These are phyloP conservation scores for Globisporangium megalacanthum DNA, from an alignment of 352 stramenopile species.

Conservation along the genomic window DNA sequence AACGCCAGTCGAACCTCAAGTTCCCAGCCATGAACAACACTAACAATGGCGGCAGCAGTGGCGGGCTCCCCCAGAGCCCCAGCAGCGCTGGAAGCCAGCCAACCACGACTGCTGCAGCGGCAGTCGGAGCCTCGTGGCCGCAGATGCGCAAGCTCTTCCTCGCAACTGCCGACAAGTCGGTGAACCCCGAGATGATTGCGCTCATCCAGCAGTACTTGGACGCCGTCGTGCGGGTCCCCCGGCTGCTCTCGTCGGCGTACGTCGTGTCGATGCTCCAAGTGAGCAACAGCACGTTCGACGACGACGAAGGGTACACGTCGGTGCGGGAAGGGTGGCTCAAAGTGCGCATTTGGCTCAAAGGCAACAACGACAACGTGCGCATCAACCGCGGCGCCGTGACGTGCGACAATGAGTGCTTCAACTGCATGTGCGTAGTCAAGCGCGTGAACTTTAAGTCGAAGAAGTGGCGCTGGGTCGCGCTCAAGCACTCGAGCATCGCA, in stretches of 20 bases:
- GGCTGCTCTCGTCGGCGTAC: conserved; percentile 57
- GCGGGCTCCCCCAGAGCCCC: conserved; percentile 11
- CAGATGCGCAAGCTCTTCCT: conserved; percentile 81
- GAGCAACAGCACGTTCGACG: conserved; percentile 79
- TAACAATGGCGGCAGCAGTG: conserved; percentile 2
- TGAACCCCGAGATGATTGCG: conserved; percentile 66
- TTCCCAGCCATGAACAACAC: conserved; percentile 11
- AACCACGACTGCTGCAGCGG: conserved; percentile 4
- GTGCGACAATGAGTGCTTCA: conserved; percentile 87
- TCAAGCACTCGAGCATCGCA: conserved; percentile 77
- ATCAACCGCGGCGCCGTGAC: conserved; percentile 71
- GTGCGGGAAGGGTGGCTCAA: conserved; percentile 81
- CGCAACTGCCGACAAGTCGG: conserved; percentile 66
- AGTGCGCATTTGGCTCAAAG: conserved; percentile 79
- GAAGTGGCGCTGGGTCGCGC: conserved; percentile 73
- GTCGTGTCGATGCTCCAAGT: conserved; percentile 81
- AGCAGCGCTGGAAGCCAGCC: conserved; percentile 2
- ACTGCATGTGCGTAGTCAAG: conserved; percentile 88
- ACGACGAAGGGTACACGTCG: conserved; percentile 76
- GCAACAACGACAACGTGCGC: conserved; percentile 79
- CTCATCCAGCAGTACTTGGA: conserved; percentile 76
- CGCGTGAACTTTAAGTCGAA: conserved; percentile 80
- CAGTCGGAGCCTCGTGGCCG: conserved; percentile 30
- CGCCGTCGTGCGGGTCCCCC: conserved; percentile 52
- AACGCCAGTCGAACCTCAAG: conserved; percentile 63